These are phyloP conservation scores for Cladosporium sp. DNA, from an alignment of 2,329 filamentous ascomycete genomes.

Conservation along the genomic window DNA sequence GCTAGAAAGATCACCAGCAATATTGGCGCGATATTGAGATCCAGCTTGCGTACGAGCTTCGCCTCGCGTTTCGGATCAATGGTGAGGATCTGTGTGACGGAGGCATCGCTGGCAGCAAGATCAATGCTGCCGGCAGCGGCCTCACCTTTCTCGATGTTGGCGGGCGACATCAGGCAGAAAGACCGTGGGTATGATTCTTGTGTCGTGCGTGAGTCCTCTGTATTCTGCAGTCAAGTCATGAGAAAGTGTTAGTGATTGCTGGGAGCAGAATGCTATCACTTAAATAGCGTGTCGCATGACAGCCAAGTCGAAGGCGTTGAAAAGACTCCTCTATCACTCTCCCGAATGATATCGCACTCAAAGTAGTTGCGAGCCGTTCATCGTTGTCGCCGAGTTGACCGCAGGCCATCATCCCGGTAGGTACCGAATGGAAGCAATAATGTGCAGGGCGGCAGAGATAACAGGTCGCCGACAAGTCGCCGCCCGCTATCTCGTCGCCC, in stretches of 20 bases:
- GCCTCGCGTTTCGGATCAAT: slow-evolving; percentile 23
- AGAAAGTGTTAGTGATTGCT: neutral
- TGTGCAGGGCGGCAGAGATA: neutral
- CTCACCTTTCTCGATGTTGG: neutral
- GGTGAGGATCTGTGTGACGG: neutral
- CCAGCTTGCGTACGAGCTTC: slow-evolving; percentile 29
- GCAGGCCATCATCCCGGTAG: neutral
- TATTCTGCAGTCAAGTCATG: neutral
- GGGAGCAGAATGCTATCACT: neutral
- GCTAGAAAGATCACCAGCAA: slow-evolving; percentile 35
- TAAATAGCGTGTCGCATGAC: neutral
- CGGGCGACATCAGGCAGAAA: neutral
- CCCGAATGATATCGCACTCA: neutral
- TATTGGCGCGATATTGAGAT: slow-evolving; percentile 32
- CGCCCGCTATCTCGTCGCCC: neutral
- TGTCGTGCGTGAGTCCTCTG: neutral
- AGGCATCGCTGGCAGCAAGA: neutral
- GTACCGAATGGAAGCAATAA: neutral
- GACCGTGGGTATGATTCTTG: neutral
- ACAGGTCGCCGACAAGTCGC: neutral
- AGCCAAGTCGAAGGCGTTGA: neutral
- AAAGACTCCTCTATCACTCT: neutral
- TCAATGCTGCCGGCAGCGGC: neutral
- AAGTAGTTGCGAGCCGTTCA: neutral
- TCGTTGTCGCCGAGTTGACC: neutral